phyloP scores from a whole-genome alignment of 768 basidiomycete genomes.

The Agaricus subrufescens region DNA sequence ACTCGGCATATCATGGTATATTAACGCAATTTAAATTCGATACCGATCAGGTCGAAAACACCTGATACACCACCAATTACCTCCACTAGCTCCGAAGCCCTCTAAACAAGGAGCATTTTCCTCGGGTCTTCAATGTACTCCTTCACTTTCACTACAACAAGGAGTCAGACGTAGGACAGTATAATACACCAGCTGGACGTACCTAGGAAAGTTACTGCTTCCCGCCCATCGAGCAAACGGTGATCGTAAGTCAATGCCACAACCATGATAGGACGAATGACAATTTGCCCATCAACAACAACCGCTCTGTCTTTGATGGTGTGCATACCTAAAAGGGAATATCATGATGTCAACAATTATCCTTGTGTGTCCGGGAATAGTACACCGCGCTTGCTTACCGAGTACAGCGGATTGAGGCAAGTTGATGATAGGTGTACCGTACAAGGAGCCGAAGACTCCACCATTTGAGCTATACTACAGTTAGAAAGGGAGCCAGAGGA shows the following conservation, averaged over 20 bases:
- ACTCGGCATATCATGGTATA: background rate
- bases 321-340: conserved; percentile 71
- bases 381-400: conserved; percentile 36
- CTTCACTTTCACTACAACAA: conserved; percentile 71
- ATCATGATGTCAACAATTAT: background rate
- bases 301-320: conserved; percentile 87
- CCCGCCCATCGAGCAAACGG: conserved; percentile 90
- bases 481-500: conserved; percentile 3
- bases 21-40: conserved; percentile 2
- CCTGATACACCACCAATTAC: background rate
- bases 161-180: background rate
- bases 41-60: background rate
- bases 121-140: conserved; percentile 95
- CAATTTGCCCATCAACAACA: conserved; percentile 92
- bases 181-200: conserved; percentile 23
- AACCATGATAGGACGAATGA: conserved; percentile 95
- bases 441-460: conserved; percentile 95
- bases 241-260: conserved; percentile 95
- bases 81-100: background rate
- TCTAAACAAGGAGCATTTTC: conserved; percentile 69
- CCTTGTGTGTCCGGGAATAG: background rate
- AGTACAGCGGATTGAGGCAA: conserved; percentile 92
- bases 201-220: conserved; percentile 98
- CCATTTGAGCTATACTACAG: conserved; percentile 77
- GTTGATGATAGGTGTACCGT: conserved; percentile 99